Base-by-base conservation (phyloP, 148 eudicot species). In the Camellia lanceoleosa region DNA sequence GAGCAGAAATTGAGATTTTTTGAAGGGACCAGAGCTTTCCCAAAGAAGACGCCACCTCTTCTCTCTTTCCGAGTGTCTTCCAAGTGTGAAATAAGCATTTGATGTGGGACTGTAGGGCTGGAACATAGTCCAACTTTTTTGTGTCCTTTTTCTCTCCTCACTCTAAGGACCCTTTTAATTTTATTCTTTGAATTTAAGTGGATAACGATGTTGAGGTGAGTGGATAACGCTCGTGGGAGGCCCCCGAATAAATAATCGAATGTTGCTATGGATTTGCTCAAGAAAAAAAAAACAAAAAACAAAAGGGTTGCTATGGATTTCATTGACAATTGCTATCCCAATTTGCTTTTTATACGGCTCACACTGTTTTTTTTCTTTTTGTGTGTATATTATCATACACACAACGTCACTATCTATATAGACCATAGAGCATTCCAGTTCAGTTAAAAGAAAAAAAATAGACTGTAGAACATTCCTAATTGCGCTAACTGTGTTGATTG, bases 61-160 rank as follows among this genome's bases (percentile, higher is more conserved):
- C 30, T 30, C 30, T 30, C 30, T 30, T 7, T 5, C 3, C 51
- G 4, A 15, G 4, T 18, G 58, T 13, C 77, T 70, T 74, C 81
- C 89, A 85, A 83, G 69, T 82, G 88, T 78, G 49, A 73, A 51
- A 79, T 77, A 83, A 54, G 62, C 84, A 83, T 83, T 80, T 62
- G 84, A 23, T 60, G 18, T 10, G 19, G 19, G 4, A 69, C 18
- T 73, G 42, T 54, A 5, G 56, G 19, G 63, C 38, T 76, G 87
- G 87, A 86, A 86, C 84, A 66, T 77, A 58, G 18, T 71, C 83
- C 84, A 78, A 82, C 70, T 70, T 3, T 20, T 44, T 30, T 61
- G 23, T 71, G 65, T 55, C 83, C 56, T 76, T 68, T 79, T 72
- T 78, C n/a, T 44, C 63, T 79, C 85, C 85, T 73, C 74, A 19